Base-by-base conservation (phyloP, 768 basidiomycete genomes). In the Amanita pallidorosea region DNA sequence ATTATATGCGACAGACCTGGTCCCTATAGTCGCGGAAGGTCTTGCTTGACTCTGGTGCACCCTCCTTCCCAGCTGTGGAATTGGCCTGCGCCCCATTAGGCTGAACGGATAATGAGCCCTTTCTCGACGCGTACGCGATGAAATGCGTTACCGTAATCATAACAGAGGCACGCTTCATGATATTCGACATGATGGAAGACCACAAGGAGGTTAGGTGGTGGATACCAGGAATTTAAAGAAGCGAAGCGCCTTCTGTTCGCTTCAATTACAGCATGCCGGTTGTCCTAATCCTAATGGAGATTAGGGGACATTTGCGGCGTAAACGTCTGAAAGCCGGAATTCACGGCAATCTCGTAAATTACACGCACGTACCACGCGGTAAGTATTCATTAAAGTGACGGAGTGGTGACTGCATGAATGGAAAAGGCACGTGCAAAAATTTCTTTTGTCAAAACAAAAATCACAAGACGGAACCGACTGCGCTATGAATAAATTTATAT, bases 21-120 rank as follows among this genome's bases (percentile, higher is more conserved):
- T 72, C 70, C 29, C 68, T 64, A 49, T 77, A 68, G 38, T 70
- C 70, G 27, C 66, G 66, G 52, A 77, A 59, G 23, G 64, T 58
- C 53, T 69, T 69, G 42, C 2, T 35, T 4, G 27, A 8, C 7
- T 29, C 50, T 22, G 18, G 27, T 8, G 47, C 7, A 38, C 22
- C 36, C 35, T 44, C 42, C 23, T 51, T 51, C 15, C 17, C 23
- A 11, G 38, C 6, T 17, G 33, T 18, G 9, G 27, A 13, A 20
- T 6, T 41, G 47, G n/a, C 18, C 20, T 36, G 45, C 9, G 34
- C 7, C 25, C 50, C 43, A 18, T 36, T 45, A 11, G 50, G 22
- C 47, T 49, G n/a, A 6, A 41, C 7, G 15, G 17, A 18, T 6
- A 7, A 31, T 35, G 4, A n/a, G 17, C 13, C 18, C 5, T 46